Evolutionary conservation across 73 alveolate species (phyloP), one percentile per base, ranked within the genome.

Genomic region (Effrenium voratum): DNA sequence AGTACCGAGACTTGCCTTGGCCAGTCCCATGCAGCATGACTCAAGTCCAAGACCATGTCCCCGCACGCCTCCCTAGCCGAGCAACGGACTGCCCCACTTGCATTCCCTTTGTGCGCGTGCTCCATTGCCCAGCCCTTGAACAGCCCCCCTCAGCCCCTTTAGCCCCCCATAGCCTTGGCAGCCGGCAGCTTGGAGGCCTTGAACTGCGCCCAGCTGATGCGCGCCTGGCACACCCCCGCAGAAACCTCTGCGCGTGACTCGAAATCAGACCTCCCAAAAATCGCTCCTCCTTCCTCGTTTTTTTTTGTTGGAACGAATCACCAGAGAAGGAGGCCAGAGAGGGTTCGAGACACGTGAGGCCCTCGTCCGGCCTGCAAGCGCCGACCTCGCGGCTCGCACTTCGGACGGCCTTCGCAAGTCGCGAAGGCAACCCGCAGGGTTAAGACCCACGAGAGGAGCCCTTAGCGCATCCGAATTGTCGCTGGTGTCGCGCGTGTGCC

Each of bases 191-290:
- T 87, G 43, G 95, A 87, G 59, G 95, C 83, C 45, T 68, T 66
- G 95, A 87, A 87, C 49, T 87, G 95, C 45, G 95, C 46, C 95
- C 95, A 87, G 52, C 72, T 63, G 47, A 87, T 44, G 50, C 95
- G 83, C 52, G 40, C 5, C 24, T 22, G 1, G 41, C 43, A 36
- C 77, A 32, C 41, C 45, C 77, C 40, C 28, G 28, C 28, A 19
- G 38, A 40, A 0, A 24, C 40, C 44, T 16, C 22, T 3, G 32
- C 43, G 5, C 43, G 19, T 10, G 4, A 10, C 77, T 5, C 32
- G 0, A 16, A 36, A 0, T 16, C 5, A 8, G 40, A 5, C 32
- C 10, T 4, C 41, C 41, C 38, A 40, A 34, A 22, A 22, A 34
- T 30, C 40, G 19, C n/a, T 63, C 40, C 77, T 28, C 5, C 40